Conservation (phyloP, 2,329 filamentous ascomycete genomes). For the Pseudogymnoascus sp. region DNA sequence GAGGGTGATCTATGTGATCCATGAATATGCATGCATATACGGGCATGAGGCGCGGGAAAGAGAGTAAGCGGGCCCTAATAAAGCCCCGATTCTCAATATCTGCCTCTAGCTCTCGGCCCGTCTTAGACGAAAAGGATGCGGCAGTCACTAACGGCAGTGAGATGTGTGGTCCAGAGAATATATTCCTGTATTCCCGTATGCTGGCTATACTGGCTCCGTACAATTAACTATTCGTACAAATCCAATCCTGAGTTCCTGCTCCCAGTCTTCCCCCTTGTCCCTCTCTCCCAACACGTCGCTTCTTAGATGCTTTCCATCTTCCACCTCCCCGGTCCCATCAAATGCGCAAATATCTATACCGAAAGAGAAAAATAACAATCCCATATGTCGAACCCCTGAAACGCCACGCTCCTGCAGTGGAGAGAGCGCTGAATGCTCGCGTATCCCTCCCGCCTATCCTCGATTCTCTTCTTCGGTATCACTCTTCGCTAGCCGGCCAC, state of each 20-base stretch:
- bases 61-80: neutral
- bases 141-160: neutral
- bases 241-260: neutral
- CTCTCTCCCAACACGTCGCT: neutral
- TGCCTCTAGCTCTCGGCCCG: neutral
- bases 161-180: neutral
- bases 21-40: neutral
- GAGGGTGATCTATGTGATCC: neutral
- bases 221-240: neutral
- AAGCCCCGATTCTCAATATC: neutral
- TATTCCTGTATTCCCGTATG: neutral
- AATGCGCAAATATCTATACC: slow-evolving; percentile 3
- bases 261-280: neutral
- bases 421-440: neutral
- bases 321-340: neutral
- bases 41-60: neutral
- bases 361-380: neutral
- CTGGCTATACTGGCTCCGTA: neutral
- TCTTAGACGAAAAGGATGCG: neutral
- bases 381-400: slow-evolving; percentile 4
- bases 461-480: slow-evolving; percentile 2
- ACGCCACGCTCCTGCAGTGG: neutral
- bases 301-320: neutral
- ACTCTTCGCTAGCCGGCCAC: neutral
- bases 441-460: neutral